Evolutionary conservation across 2,329 filamentous ascomycete species (phyloP).

Genomic region (Botrytis medusae): DNA sequence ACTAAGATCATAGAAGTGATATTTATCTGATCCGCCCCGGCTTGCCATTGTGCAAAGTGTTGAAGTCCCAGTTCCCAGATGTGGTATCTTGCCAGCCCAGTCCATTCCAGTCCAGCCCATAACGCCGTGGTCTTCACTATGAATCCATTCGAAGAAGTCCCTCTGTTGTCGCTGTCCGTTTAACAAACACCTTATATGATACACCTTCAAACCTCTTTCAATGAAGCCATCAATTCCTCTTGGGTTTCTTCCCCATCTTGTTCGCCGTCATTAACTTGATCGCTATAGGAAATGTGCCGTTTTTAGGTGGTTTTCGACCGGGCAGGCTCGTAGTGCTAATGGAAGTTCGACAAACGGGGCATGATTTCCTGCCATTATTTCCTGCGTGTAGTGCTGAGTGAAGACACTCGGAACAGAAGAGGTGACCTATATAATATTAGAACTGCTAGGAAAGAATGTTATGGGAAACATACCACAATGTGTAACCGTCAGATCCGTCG

Average conservation of each 20-base stretch:
- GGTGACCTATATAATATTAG: slow-evolving; percentile 51
- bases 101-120: not conserved
- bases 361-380: slow-evolving; percentile 50
- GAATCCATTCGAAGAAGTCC: not conserved
- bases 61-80: not conserved
- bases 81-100: slow-evolving; percentile 4
- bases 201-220: not conserved
- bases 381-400: slow-evolving; percentile 60
- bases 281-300: slow-evolving; percentile 58
- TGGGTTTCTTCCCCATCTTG: slow-evolving; percentile 49
- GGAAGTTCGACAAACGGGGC: slow-evolving; percentile 63
- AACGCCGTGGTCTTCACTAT: slow-evolving; percentile 11
- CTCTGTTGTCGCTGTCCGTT: not conserved
- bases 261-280: slow-evolving; percentile 61
- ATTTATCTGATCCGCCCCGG: not conserved
- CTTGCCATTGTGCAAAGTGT: slow-evolving; percentile 10
- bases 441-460: not conserved
- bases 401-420: slow-evolving; percentile 64
- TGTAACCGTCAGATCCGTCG: slow-evolving; percentile 58
- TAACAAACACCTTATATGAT: not conserved
- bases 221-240: not conserved
- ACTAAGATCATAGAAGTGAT: not conserved
- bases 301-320: slow-evolving; percentile 40
- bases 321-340: slow-evolving; percentile 51
- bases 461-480: slow-evolving; percentile 58